Conservation (phyloP, 805 yeast species). For the Starmerella apicola region DNA sequence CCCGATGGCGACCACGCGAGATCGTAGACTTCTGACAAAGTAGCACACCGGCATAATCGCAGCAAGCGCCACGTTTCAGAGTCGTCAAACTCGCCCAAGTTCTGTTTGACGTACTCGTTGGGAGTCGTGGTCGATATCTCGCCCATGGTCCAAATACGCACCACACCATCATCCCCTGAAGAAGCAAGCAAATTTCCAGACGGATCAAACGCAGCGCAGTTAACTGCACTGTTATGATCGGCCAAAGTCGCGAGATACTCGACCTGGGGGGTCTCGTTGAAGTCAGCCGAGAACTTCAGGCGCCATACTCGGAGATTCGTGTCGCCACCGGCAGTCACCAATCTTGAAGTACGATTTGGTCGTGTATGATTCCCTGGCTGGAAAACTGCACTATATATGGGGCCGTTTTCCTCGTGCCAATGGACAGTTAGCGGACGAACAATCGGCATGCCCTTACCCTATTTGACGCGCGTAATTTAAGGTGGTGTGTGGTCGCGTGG, state of each 20-base stretch:
- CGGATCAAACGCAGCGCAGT: conserved; percentile 71
- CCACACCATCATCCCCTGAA: conserved; percentile 91
- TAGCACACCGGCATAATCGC: conserved; percentile 33
- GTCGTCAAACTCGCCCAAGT: conserved; percentile 30
- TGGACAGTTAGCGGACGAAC: conserved; percentile 31
- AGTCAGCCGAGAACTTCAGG: conserved; percentile 15
- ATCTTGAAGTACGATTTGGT: conserved; percentile 28
- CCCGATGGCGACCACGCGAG: conserved; percentile 87
- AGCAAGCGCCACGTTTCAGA: conserved; percentile 62
- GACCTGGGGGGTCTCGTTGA: conserved; percentile 29
- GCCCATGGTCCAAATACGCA: conserved; percentile 68
- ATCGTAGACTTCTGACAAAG: conserved; percentile 74
- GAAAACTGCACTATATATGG: conserved; percentile 31
- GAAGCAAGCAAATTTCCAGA: conserved; percentile 63
- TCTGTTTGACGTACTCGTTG: not conserved
- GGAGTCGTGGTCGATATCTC: conserved; percentile 24
- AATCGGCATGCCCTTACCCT: conserved; percentile 25
- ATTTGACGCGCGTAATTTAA: no score
- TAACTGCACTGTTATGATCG: conserved; percentile 91
- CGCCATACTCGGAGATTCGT: conserved; percentile 56
- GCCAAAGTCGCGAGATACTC: conserved; percentile 69
- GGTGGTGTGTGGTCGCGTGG: no score
- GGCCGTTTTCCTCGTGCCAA: conserved; percentile 34
- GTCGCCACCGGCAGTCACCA: conserved; percentile 93
- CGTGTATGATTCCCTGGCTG: conserved; percentile 23